Evolutionary conservation across 2,329 filamentous ascomycete species (phyloP), one percentile per base, ranked within the genome.

Genomic region (Cryphonectria nitschkei): DNA sequence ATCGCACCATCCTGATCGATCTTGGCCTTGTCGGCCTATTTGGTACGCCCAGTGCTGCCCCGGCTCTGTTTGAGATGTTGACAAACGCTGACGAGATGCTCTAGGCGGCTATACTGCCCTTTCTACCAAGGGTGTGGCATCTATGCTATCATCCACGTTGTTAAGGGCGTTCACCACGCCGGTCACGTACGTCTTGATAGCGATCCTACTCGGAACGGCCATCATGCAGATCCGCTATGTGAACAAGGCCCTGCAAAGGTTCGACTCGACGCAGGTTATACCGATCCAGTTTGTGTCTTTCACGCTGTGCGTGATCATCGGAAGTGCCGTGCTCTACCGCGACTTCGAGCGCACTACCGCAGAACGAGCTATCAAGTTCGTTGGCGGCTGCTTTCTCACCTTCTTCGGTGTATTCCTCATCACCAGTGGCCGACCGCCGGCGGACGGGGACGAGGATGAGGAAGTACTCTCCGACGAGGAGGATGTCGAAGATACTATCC

Each of bases 391-490:
- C 81, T 85, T 93, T 5, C 82, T 99, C 74, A 99, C 96, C 0
- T 99, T 99, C 80, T 90, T 95, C 72, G 96, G 96, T 13, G 96
- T 99, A n/a, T 98, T 96, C 81, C 88, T 98, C 75, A 98, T 99
- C 77, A 98, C 96, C 1, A 97, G 92, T 76, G 94, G 94, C 68
- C 87, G 95, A 75, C 84, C 87, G 66, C 82, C 81, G 19, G 82
- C 85, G 14, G 87, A 87, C n/a, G 86, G 88, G 3, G 86, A 89
- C 4, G 86, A 89, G 3, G 86, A 89, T 3, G 86, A 89, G 3
- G 88, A 88, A n/a, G 74, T 77, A 9, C 75, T 88, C 22, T 86
- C 83, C 3, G 87, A 90, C 58, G 82, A 81, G 39, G 88, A 89
- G 61, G 88, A 88, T 50, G 83, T 89, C 22, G 89, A 91, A 74